Base-by-base conservation (phyloP, 2,329 filamentous ascomycete genomes). In the Colletotrichum destructivum region DNA sequence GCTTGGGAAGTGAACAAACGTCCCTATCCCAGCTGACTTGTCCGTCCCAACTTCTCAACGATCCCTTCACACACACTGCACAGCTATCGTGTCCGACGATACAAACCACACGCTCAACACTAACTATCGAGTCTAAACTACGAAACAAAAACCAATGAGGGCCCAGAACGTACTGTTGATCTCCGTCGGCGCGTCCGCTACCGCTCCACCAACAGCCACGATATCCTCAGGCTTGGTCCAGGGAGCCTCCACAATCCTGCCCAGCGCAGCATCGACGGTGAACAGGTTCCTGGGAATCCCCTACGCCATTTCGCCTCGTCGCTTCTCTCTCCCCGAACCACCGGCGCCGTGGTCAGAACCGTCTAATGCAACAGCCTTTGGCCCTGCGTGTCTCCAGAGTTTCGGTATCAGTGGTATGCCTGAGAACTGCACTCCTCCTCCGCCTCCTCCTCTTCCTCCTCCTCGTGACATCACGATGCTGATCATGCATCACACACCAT, bases 291-390 rank as follows among this genome's bases (percentile, higher is more conserved):
- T 81, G 18, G 81, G 79, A 26, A 78, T 91, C 13, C 89, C 88
- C 0, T 91, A 88, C 76, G 89, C 88, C 4, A 83, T 87, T 67
- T 85, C 88, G 23, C 89, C 89, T 9, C 2, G 15, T 26, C 52
- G 62, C 11, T 69, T 69, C 26, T 66, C 52, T 4, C 51, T 44
- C 7, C 52, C 66, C 11, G 4, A 51, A 3, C 4, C 49, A 1
- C 56, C 68, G 8, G 5, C 23, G 0, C 26, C 56, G 4, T 67
- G 68, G 68, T 9, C n/a, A 12, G 18, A 54, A 2, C 21, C 21
- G 12, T 26, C 55, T 21, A 42, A 71, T 4, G 51, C 68, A 2
- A 67, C 56, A 3, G 23, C 15, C 7, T 71, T 71, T 3, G 68
- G 68, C 26, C 68, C 63, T 1, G 63, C 68, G 21, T 67, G 68